Evolutionary conservation across 306 rosid genomes (phyloP).

Genomic region (Cicer chorassanicum): DNA sequence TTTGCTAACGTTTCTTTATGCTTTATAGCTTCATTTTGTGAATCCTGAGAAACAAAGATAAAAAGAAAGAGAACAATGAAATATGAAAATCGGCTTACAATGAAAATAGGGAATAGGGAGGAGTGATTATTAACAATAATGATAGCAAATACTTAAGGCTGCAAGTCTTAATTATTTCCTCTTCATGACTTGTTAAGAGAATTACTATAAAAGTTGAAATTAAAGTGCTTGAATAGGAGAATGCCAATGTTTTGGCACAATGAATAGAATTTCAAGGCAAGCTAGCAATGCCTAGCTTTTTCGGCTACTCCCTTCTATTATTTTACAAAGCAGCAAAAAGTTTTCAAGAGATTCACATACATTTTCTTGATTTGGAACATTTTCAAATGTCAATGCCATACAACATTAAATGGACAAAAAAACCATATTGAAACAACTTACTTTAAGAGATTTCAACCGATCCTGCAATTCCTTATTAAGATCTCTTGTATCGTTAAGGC

Average conservation of each 20-base stretch:
- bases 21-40: conserved; percentile 65
- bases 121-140: background rate
- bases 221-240: conserved; percentile 32
- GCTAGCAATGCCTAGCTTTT: background rate
- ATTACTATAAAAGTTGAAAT: conserved; percentile 3
- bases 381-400: background rate
- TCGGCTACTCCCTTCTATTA: conserved; percentile 6
- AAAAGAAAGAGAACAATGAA: conserved; percentile 5
- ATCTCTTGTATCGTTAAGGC: conserved; percentile 72
- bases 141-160: background rate
- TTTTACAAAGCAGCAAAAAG: background rate
- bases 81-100: background rate
- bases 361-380: conserved; percentile 11
- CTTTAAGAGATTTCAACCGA: conserved; percentile 69
- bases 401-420: background rate
- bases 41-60: conserved; percentile 57
- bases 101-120: conserved; percentile 8
- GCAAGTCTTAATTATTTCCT: conserved; percentile 21
- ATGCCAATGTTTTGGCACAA: background rate
- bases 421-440: conserved; percentile 41
- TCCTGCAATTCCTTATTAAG: conserved; percentile 84
- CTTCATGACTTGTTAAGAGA: conserved; percentile 14
- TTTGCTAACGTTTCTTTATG: conserved; percentile 59
- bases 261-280: conserved; percentile 27
- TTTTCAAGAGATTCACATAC: background rate